phyloP scores from a whole-genome alignment of 78 protist species.

The Dictyostelium purpureum region DNA sequence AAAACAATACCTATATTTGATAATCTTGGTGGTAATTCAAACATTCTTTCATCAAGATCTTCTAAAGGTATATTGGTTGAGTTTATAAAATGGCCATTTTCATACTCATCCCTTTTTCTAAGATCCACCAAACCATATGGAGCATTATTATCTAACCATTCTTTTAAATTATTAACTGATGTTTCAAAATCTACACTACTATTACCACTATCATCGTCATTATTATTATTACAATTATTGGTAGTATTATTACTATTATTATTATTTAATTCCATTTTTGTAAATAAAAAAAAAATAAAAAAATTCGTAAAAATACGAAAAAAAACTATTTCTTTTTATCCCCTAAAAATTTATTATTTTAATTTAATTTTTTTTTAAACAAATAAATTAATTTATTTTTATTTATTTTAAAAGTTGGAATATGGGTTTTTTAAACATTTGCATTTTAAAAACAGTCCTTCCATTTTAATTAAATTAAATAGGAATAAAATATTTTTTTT shows the following conservation, averaged over 20 bases:
- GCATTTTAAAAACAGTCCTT: too few relatives aligned
- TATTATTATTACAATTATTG: not conserved
- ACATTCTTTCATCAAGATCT: constrained; percentile 30
- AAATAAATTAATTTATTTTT: too few relatives aligned
- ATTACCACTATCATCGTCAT: not conserved
- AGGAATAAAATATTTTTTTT: too few relatives aligned
- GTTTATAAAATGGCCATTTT: not conserved
- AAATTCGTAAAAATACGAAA: too few relatives aligned
- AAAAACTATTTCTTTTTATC: too few relatives aligned
- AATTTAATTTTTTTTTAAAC: too few relatives aligned
- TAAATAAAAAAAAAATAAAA: too few relatives aligned
- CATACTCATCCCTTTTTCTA: not conserved
- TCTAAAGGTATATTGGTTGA: constrained; percentile 36
- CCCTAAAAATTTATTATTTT: too few relatives aligned
- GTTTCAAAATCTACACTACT: not conserved
- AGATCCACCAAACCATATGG: constrained; percentile 1
- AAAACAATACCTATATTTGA: not conserved
- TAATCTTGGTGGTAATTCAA: constrained; percentile 69
- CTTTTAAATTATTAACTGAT: not conserved
- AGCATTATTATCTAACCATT: not conserved
- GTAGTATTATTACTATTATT: too few relatives aligned
- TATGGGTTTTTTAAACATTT: too few relatives aligned
- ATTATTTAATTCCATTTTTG: not conserved
- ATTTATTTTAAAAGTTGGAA: too few relatives aligned
- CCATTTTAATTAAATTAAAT: too few relatives aligned